phyloP scores from a whole-genome alignment of 164 flowering plant genomes.

The Vitis vinifera region DNA sequence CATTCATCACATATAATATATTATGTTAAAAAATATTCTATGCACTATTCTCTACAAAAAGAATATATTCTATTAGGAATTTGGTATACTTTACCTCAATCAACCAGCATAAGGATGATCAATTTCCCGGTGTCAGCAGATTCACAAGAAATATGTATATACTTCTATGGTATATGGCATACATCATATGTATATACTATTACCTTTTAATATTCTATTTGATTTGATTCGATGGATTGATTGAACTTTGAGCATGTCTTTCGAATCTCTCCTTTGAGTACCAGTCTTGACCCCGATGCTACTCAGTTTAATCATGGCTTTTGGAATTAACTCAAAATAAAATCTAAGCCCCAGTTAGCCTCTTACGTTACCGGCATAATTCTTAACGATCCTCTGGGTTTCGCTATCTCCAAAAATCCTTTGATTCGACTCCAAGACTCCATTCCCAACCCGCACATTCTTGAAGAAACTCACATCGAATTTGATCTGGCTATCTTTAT shows the following conservation, averaged over 20 bases:
- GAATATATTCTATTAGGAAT: too few species aligned
- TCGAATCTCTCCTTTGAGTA: constrained; percentile 60
- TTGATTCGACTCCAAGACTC: constrained; percentile 71
- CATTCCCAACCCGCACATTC: constrained; percentile 59
- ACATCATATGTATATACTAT: too few species aligned
- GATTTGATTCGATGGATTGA: not conserved
- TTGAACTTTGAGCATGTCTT: constrained; percentile 60
- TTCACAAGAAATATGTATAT: too few species aligned
- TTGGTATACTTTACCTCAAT: too few species aligned
- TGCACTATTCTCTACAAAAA: too few species aligned
- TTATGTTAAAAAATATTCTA: too few species aligned
- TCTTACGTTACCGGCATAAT: constrained; percentile 54
- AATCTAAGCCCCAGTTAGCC: constrained; percentile 65
- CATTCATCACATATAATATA: too few species aligned
- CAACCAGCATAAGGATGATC: too few species aligned
- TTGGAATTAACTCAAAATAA: constrained; percentile 38
- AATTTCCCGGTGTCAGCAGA: too few species aligned
- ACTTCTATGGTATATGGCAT: too few species aligned
- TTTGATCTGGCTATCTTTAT: constrained; percentile 45
- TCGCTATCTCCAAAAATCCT: constrained; percentile 58
- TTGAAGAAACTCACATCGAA: constrained; percentile 66
- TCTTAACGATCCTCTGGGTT: constrained; percentile 41
- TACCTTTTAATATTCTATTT: too few species aligned
- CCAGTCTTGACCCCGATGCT: constrained; percentile 68
- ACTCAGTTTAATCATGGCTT: constrained; percentile 76